Evolutionary conservation across 805 yeast species (phyloP).

Genomic region (Myxozyma udenii): DNA sequence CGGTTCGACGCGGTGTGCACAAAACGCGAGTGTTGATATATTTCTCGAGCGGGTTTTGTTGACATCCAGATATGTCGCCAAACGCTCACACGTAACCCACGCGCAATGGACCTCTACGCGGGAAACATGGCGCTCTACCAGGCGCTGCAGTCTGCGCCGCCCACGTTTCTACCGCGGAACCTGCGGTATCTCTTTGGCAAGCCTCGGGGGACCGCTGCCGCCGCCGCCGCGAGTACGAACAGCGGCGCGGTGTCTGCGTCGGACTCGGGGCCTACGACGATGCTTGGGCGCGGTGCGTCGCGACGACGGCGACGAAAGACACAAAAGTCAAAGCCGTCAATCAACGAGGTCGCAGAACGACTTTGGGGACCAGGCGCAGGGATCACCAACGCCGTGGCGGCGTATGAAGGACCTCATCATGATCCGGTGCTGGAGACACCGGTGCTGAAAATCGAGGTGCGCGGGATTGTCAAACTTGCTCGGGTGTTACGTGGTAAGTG

Average conservation of each 20-base stretch:
- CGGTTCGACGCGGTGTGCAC: too few species aligned
- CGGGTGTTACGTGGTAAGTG: slow-evolving; percentile 17
- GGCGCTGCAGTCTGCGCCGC: background rate
- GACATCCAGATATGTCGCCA: too few species aligned
- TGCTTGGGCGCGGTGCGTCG: background rate
- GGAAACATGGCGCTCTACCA: slow-evolving; percentile 26
- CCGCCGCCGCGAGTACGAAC: background rate
- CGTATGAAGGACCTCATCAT: background rate
- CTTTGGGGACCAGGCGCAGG: slow-evolving; percentile 4
- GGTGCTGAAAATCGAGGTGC: slow-evolving; percentile 20
- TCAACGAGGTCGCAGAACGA: slow-evolving; percentile 18
- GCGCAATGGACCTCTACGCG: slow-evolving; percentile 25
- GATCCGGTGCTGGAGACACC: slow-evolving; percentile 1
- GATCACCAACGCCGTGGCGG: background rate
- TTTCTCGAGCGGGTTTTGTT: too few species aligned
- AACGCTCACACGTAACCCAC: too few species aligned
- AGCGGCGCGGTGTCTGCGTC: slow-evolving; percentile 5
- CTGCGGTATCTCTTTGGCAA: slow-evolving; percentile 18
- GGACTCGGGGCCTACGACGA: background rate
- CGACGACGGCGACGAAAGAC: background rate
- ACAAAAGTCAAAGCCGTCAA: slow-evolving; percentile 5
- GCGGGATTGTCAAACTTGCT: slow-evolving; percentile 16
- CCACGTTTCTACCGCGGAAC: slow-evolving; percentile 26
- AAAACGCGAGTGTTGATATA: too few species aligned
- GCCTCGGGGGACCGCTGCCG: background rate